A percentile compares a stretch with the other conserved stretches of the same genome.
These are phyloP conservation scores for Solanum infundibuliforme DNA, from an alignment of 257 asterid genomes.

Conservation along the genomic window DNA sequence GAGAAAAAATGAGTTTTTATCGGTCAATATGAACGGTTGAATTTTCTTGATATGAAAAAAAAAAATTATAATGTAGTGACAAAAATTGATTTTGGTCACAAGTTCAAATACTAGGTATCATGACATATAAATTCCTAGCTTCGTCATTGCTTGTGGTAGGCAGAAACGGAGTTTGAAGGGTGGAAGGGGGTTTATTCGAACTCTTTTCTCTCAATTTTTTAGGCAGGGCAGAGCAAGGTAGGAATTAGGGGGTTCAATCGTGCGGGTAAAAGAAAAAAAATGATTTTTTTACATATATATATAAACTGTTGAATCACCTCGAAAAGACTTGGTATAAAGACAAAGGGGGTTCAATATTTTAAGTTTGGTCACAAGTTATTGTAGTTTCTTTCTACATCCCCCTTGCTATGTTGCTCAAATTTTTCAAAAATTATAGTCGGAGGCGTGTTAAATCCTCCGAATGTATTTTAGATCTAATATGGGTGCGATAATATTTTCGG, in stretches of 20 bases:
- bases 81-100: neutral
- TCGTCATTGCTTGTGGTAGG: accelerated
- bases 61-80: neutral
- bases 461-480: accelerated
- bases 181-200: neutral
- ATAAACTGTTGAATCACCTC: neutral
- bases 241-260: neutral
- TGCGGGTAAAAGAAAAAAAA: neutral
- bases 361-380: neutral
- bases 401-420: neutral
- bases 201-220: neutral
- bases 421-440: neutral
- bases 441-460: neutral
- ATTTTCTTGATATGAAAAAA: neutral
- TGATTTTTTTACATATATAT: neutral
- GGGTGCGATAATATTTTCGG: accelerated
- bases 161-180: neutral
- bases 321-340: neutral
- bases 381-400: neutral
- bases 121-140: neutral
- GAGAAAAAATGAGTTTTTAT: neutral
- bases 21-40: neutral
- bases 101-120: neutral
- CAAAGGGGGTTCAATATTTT: neutral
- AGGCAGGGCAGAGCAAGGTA: no score